Evolutionary conservation across 495 filamentous ascomycete species (phyloP), one percentile per base, ranked within the genome.

Genomic region (Clohesyomyces aquaticus): DNA sequence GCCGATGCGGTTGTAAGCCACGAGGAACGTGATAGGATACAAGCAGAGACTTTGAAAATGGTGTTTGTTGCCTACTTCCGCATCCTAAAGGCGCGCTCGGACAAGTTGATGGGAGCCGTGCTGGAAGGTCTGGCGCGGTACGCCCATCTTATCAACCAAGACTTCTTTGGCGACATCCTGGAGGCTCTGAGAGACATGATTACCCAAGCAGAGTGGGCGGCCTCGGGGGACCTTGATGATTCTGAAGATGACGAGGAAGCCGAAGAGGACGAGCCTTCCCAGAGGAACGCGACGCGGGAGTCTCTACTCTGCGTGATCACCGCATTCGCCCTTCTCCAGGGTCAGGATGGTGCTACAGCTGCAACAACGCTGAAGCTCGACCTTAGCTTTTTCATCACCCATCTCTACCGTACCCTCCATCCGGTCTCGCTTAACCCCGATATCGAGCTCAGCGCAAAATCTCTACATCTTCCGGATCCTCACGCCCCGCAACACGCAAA

Each of bases 111-210:
- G 91, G 94, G 93, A 6, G 91, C 92, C 29, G 93, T 96, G 0
- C 80, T 94, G 3, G 91, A 98, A 74, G 94, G 94, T 50, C 79
- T 98, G 26, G 93, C 93, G 50, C 87, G 87, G 73, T 98, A 96
- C 74, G 87, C 92, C 18, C 94, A 96, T 72, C 80, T 98, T 18
- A 97, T 98, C 79, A 98, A 98, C 77, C 89, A 97, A 71, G 88
- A 98, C 72, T 96, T 98, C 80, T 98, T 98, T 73, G 94, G 94
- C 21, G 94, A 97, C 74, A 78, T 98, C 35, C 85, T 98, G 19
- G 95, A 97, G 71, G 92, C 91, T 8, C 79, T 98, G 26, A 94
- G 94, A 73, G 95, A 97, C 58, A 81, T 98, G 12, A 93, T 97
- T 66, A 80, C 80, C 10, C 82, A 89, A 60, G 85, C 86, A 52